Evolutionary conservation across 495 filamentous ascomycete species (phyloP).

Genomic region (Neurospora intermedia): DNA sequence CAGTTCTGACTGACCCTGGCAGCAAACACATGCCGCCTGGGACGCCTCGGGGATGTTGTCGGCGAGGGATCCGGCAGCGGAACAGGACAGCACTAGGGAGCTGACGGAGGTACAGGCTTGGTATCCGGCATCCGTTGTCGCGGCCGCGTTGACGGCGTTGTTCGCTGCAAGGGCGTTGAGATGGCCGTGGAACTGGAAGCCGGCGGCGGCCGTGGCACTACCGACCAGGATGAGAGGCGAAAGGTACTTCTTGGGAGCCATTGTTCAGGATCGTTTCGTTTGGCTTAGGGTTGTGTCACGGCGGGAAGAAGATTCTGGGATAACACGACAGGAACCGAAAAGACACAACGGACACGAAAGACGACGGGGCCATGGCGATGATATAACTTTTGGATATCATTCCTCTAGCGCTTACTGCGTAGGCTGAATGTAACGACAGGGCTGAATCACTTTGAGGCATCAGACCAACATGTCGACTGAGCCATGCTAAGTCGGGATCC

Average conservation of each 20-base stretch:
- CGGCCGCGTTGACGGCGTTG: conserved; percentile 1
- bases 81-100: conserved; percentile 6
- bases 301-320: not conserved
- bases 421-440: not conserved
- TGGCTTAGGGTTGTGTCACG: not conserved
- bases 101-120: conserved; percentile 13
- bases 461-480: not conserved
- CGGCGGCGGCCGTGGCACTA: not conserved
- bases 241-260: not conserved
- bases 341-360: not conserved
- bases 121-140: conserved; percentile 7
- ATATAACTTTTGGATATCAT: not conserved
- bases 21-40: conserved; percentile 15
- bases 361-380: not conserved
- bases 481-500: not conserved
- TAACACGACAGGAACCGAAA: not conserved
- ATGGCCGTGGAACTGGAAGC: conserved; percentile 4
- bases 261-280: not conserved
- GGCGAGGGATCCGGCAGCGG: conserved; percentile 7
- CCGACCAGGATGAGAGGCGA: conserved; percentile 3
- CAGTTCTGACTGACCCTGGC: conserved; percentile 2
- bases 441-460: not conserved
- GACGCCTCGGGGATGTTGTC: not conserved
- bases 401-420: not conserved
- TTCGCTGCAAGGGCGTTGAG: conserved; percentile 9